Percentiles rank a stretch among this genome's conserved stretches.
Evolutionary conservation across 2,329 filamentous ascomycete species (phyloP).

Genomic region (Fonsecaea erecta): DNA sequence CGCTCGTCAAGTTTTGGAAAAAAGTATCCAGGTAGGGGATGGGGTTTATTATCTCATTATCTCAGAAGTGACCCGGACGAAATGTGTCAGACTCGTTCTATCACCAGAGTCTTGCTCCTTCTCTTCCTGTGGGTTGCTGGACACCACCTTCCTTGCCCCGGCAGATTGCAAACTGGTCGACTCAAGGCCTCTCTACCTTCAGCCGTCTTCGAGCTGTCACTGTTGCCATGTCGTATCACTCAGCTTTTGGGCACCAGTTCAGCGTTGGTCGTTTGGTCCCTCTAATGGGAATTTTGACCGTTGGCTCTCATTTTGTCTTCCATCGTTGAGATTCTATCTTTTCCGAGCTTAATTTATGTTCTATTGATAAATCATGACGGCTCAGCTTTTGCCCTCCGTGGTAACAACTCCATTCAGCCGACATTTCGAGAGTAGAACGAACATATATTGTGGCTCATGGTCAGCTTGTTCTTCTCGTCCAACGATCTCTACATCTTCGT

Average conservation of each 20-base stretch:
- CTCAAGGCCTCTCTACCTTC: not conserved
- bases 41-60: too few relatives aligned
- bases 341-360: constrained; percentile 19
- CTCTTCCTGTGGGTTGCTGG: not conserved
- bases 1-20: constrained; percentile 12
- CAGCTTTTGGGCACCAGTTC: constrained; percentile 33
- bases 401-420: constrained; percentile 30
- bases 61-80: not conserved
- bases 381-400: constrained; percentile 30
- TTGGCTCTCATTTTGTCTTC: constrained; percentile 34
- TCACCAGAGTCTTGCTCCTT: constrained; percentile 6
- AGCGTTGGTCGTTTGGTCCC: constrained; percentile 32
- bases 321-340: constrained; percentile 28
- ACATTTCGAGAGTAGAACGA: constrained; percentile 24
- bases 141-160: constrained; percentile 20
- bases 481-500: constrained; percentile 13
- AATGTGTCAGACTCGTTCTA: not conserved
- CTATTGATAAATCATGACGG: constrained; percentile 32
- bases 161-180: constrained; percentile 21
- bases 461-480: constrained; percentile 15
- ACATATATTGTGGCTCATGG: constrained; percentile 20
- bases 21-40: not conserved
- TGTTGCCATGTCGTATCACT: constrained; percentile 32
- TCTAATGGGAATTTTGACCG: constrained; percentile 31
- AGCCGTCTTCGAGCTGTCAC: constrained; percentile 6